These are phyloP conservation scores for Aquilaria malaccensis DNA, from an alignment of 345 rosid species.

Conservation along the genomic window DNA sequence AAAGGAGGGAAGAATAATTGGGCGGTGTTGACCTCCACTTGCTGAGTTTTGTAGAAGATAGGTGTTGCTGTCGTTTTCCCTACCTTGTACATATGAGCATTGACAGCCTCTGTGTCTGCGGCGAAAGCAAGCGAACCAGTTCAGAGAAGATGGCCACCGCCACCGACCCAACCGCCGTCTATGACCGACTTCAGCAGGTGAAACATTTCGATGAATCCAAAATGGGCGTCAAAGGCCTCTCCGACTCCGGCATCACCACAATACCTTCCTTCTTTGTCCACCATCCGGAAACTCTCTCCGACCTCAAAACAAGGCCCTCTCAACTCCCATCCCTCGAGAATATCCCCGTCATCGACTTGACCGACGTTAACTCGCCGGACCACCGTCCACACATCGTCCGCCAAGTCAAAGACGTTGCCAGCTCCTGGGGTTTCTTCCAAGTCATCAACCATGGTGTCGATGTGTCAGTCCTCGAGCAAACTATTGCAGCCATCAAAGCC, in stretches of 20 bases:
- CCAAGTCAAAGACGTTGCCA: slow-evolving; percentile 19
- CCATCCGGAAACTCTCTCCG: slow-evolving; percentile 12
- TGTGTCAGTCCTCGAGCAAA: slow-evolving; percentile 1
- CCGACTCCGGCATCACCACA: slow-evolving; percentile 22
- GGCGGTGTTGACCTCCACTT: no score
- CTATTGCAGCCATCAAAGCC: slow-evolving; percentile 8
- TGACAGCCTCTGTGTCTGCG: no score
- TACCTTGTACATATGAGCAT: no score
- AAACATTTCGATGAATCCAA: slow-evolving; percentile 27
- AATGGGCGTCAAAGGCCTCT: slow-evolving; percentile 23
- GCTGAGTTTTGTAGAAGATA: no score
- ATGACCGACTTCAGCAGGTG: slow-evolving; percentile 9
- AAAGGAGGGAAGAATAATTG: no score
- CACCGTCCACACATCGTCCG: slow-evolving; percentile 8
- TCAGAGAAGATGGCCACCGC: not conserved
- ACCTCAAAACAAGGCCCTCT: slow-evolving; percentile 11
- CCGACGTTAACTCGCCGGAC: slow-evolving; percentile 4
- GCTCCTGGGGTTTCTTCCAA: slow-evolving; percentile 26
- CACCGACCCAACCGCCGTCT: not conserved
- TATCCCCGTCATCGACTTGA: slow-evolving; percentile 20
- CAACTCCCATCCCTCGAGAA: not conserved
- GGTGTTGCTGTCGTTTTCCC: no score
- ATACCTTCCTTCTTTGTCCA: slow-evolving; percentile 23
- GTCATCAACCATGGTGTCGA: slow-evolving; percentile 25
- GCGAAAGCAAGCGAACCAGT: no score